Conservation (phyloP, 169 alveolate genomes). For the Plasmodium gaboni region DNA sequence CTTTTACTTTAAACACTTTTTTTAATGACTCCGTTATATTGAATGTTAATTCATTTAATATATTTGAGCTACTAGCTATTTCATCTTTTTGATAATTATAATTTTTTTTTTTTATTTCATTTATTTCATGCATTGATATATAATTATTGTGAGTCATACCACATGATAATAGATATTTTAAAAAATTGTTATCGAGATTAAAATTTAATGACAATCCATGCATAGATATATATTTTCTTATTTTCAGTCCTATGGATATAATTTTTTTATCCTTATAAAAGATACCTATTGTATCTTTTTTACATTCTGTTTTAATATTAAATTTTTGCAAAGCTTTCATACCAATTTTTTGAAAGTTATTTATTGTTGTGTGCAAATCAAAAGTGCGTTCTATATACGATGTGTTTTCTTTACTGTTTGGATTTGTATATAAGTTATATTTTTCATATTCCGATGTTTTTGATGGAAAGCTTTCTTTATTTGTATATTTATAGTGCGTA, state of each 20-base stretch:
- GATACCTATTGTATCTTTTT: slow-evolving; percentile 76
- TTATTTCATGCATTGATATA: slow-evolving; percentile 52
- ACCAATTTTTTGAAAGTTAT: slow-evolving; percentile 67
- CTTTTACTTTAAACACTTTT: slow-evolving; percentile 46
- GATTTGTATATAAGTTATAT: background rate
- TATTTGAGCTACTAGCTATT: slow-evolving; percentile 8
- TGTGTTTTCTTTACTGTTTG: background rate
- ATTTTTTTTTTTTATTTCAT: slow-evolving; percentile 16
- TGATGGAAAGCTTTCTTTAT: slow-evolving; percentile 16
- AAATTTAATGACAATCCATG: slow-evolving; percentile 84
- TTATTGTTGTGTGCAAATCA: slow-evolving; percentile 72
- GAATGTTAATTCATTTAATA: slow-evolving; percentile 23
- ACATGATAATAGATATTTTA: slow-evolving; percentile 76
- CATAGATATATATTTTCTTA: slow-evolving; percentile 78
- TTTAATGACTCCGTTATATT: slow-evolving; percentile 35
- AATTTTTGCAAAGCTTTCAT: slow-evolving; percentile 34
- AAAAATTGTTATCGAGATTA: slow-evolving; percentile 26
- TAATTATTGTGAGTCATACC: slow-evolving; percentile 77
- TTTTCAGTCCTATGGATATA: slow-evolving; percentile 79
- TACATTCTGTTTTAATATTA: slow-evolving; percentile 48
- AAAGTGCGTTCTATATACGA: slow-evolving; percentile 24
- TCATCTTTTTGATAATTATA: background rate
- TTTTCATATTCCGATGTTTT: slow-evolving; percentile 2
- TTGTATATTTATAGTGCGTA: slow-evolving; percentile 14
- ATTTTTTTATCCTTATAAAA: slow-evolving; percentile 76